These are phyloP conservation scores for Phytophthora litchii DNA, from an alignment of 352 stramenopile species.

Conservation along the genomic window DNA sequence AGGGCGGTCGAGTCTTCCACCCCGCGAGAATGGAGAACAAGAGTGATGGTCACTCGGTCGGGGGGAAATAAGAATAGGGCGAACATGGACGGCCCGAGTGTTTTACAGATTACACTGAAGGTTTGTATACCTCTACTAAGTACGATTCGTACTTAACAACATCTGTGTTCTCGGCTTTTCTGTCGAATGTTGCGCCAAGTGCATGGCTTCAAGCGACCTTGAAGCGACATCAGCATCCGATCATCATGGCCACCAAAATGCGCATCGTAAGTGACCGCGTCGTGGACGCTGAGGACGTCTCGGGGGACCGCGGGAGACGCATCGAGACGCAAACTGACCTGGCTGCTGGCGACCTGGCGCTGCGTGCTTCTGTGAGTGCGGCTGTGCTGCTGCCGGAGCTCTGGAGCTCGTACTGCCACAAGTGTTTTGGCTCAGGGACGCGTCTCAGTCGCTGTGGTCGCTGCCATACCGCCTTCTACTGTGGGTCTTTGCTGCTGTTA, in stretches of 20 bases:
- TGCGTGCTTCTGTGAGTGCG: constrained; percentile 36
- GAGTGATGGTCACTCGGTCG: constrained; percentile 42
- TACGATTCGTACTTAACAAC: constrained; percentile 17
- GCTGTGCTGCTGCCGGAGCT: constrained; percentile 56
- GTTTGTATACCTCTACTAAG: constrained; percentile 10
- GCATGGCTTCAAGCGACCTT: constrained; percentile 14
- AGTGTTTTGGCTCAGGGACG: constrained; percentile 45
- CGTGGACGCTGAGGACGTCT: constrained; percentile 9
- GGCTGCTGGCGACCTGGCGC: constrained; percentile 35
- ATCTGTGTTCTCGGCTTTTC: background rate
- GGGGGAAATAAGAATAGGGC: constrained; percentile 23
- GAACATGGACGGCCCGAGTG: background rate
- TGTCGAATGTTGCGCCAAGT: too few relatives aligned
- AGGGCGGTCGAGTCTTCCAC: constrained; percentile 25
- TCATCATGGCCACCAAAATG: constrained; percentile 24
- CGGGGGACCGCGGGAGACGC: constrained; percentile 46
- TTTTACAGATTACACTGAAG: background rate
- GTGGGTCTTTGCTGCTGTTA: constrained; percentile 34
- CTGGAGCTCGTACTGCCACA: constrained; percentile 67
- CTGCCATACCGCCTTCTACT: constrained; percentile 68
- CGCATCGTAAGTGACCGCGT: constrained; percentile 13
- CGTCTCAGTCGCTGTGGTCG: constrained; percentile 62
- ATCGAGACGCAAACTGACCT: constrained; percentile 35
- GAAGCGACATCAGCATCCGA: constrained; percentile 8
- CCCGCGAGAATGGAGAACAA: constrained; percentile 11